These are phyloP conservation scores for Paecilomyces sp. DNA, from an alignment of 2,329 filamentous ascomycete species.

Conservation along the genomic window DNA sequence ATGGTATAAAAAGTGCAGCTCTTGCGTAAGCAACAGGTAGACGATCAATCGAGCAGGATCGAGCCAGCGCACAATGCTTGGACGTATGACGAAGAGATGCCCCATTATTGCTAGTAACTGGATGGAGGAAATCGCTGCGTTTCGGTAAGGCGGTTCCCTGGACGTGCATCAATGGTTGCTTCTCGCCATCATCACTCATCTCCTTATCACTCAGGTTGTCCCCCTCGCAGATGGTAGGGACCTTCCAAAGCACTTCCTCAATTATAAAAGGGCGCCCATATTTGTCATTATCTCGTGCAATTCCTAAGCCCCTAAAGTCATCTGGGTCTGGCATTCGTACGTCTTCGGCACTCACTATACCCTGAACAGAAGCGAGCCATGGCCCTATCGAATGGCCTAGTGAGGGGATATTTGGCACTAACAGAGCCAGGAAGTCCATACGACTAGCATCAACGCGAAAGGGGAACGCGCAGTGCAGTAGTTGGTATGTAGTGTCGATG, in stretches of 20 bases:
- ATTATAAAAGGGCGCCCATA: slow-evolving; percentile 10
- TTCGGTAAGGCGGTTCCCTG: slow-evolving; percentile 22
- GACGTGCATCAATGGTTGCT: slow-evolving; percentile 14
- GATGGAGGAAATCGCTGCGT: slow-evolving; percentile 25
- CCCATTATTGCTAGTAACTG: slow-evolving; percentile 9
- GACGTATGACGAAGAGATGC: slow-evolving; percentile 12
- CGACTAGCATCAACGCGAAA: slow-evolving; percentile 8
- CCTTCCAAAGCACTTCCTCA: slow-evolving; percentile 10
- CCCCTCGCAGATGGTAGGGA: slow-evolving; percentile 1
- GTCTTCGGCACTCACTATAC: slow-evolving; percentile 4
- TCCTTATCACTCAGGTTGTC: neutral
- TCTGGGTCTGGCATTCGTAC: neutral
- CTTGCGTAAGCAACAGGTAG: slow-evolving; percentile 41
- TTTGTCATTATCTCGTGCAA: slow-evolving; percentile 10
- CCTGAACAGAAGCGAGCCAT: slow-evolving; percentile 13
- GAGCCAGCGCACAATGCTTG: slow-evolving; percentile 9
- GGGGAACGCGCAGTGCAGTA: slow-evolving; percentile 14
- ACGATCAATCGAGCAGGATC: slow-evolving; percentile 26
- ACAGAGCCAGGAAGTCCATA: slow-evolving; percentile 14
- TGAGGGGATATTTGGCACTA: slow-evolving; percentile 10
- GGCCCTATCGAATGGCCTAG: slow-evolving; percentile 3
- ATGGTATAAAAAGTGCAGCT: slow-evolving; percentile 60
- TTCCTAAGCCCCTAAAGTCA: slow-evolving; percentile 8
- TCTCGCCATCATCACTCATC: neutral
- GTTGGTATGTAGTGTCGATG: slow-evolving; percentile 9